Conservation (phyloP, 176 grass and related monocot species). For the Cocos nucifera region DNA sequence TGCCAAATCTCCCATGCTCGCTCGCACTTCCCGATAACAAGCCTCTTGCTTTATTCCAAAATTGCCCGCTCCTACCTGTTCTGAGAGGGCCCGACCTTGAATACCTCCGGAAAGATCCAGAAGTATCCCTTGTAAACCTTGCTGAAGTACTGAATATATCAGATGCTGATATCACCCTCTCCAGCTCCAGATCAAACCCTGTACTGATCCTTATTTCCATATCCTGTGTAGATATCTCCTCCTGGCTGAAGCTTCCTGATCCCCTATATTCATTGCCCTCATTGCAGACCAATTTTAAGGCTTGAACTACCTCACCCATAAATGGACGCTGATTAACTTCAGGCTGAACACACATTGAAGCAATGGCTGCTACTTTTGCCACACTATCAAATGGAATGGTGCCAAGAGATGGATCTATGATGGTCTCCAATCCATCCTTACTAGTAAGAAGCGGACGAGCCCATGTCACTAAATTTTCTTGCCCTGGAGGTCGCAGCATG, state of each 20-base stretch:
- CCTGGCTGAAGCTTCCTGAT: conserved; percentile 41
- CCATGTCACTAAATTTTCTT: conserved; percentile 97
- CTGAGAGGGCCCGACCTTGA: conserved; percentile 68
- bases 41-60: conserved; percentile 32
- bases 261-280: conserved; percentile 51
- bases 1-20: conserved; percentile 51
- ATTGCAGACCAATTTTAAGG: conserved; percentile 79
- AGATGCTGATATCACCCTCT: conserved; percentile 12
- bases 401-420: conserved; percentile 66
- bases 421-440: conserved; percentile 55
- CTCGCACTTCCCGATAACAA: conserved; percentile 74
- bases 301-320: conserved; percentile 97
- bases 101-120: conserved; percentile 78
- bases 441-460: conserved; percentile 67
- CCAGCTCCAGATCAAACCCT: conserved; percentile 35
- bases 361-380: conserved; percentile 89
- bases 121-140: conserved; percentile 46
- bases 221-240: conserved; percentile 32
- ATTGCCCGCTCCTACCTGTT: conserved; percentile 16
- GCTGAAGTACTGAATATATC: conserved; percentile 48
- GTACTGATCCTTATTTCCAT: conserved; percentile 32
- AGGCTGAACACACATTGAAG: conserved; percentile 97
- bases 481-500: conserved; percentile 76
- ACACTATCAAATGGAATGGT: conserved; percentile 52
- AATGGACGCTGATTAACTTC: conserved; percentile 95